A percentile compares a stretch with the other conserved stretches of the same genome.
Conservation (phyloP, 495 filamentous ascomycete genomes). For the Oidiodendron maius region DNA sequence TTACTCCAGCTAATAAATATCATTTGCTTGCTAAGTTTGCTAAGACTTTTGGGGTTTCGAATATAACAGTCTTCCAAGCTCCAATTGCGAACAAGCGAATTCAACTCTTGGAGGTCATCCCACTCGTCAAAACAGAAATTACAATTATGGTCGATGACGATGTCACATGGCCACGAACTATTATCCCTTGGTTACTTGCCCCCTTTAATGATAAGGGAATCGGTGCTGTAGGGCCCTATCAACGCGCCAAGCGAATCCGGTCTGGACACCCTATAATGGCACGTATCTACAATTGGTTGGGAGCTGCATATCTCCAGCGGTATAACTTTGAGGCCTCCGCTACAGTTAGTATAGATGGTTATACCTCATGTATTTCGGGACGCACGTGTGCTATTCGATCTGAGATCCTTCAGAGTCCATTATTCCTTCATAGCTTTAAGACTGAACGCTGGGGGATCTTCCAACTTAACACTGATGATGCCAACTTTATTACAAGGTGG, state of each 20-base stretch:
- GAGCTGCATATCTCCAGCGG: conserved; percentile 70
- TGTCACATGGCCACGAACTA: conserved; percentile 67
- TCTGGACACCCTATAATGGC: conserved; percentile 44
- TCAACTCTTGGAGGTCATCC: conserved; percentile 73
- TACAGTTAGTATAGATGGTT: conserved; percentile 75
- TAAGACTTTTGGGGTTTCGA: conserved; percentile 10
- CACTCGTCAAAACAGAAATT: conserved; percentile 63
- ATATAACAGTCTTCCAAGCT: conserved; percentile 52
- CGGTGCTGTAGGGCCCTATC: conserved; percentile 75
- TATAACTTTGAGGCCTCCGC: conserved; percentile 83
- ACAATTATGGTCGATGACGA: conserved; percentile 80
- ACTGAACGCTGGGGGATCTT: conserved; percentile 63
- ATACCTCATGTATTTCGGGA: conserved; percentile 78
- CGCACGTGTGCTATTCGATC: conserved; percentile 36
- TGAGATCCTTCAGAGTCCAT: conserved; percentile 65
- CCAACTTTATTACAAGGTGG: conserved; percentile 77
- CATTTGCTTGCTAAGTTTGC: conserved; percentile 35
- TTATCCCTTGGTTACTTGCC: conserved; percentile 75
- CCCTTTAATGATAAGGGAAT: conserved; percentile 71
- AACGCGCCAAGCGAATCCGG: conserved; percentile 62
- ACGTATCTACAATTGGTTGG: conserved; percentile 69
- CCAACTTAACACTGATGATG: conserved; percentile 71
- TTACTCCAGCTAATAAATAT: conserved; percentile 43
- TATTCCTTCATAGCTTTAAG: conserved; percentile 62
- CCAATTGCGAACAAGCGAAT: conserved; percentile 70